Percentiles rank a stretch among this genome's conserved stretches.
Evolutionary conservation across 805 yeast species (phyloP).

Genomic region (Saccharomycopsis synnaedendra): DNA sequence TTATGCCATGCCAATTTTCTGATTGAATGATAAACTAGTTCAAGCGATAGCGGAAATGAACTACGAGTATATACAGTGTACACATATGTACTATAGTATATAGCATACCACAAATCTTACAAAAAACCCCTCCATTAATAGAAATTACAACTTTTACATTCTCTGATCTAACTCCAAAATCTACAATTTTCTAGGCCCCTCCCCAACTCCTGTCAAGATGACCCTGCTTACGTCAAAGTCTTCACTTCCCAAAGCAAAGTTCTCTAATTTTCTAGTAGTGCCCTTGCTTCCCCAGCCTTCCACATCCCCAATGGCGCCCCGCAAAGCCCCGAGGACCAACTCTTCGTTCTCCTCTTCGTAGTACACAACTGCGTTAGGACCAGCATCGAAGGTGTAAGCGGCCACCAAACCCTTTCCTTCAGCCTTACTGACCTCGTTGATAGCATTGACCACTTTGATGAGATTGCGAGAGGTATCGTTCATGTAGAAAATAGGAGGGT

Average conservation of each 20-base stretch:
- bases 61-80: no score
- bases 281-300: conserved; percentile 50
- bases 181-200: conserved; percentile 45
- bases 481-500: conserved; percentile 90
- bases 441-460: conserved; percentile 54
- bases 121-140: no score
- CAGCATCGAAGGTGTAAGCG: conserved; percentile 97
- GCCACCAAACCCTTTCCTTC: conserved; percentile 52
- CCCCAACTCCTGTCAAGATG: conserved; percentile 78
- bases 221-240: conserved; percentile 49
- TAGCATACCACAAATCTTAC: no score
- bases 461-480: conserved; percentile 83
- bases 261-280: no score
- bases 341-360: conserved; percentile 68
- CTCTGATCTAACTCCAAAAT: no score
- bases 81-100: no score
- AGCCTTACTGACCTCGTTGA: conserved; percentile 38
- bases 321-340: conserved; percentile 60
- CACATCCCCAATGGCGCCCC: conserved; percentile 45
- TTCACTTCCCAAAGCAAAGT: background rate
- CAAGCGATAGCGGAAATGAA: no score
- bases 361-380: conserved; percentile 96
- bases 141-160: no score
- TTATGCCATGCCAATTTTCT: no score
- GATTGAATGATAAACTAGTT: no score